A percentile compares a stretch with the other conserved stretches of the same genome.
Evolutionary conservation across 2,329 filamentous ascomycete genomes (phyloP).

Genomic region (Celoporthe dispersa): DNA sequence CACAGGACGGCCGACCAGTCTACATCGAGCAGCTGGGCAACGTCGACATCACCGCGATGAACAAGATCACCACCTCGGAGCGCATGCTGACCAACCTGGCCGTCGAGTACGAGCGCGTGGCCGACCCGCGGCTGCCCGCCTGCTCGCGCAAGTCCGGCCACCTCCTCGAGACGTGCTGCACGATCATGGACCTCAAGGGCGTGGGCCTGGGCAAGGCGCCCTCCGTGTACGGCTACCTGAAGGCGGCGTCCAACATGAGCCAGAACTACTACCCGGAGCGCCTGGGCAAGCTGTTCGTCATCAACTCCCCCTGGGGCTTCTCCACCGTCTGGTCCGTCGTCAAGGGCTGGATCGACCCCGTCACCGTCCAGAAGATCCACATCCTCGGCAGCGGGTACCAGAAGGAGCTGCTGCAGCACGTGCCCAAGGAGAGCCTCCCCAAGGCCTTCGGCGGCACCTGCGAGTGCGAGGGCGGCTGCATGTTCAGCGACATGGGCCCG

Average conservation of each 20-base stretch:
- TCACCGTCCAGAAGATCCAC: conserved; percentile 95
- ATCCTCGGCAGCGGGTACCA: conserved; percentile 83
- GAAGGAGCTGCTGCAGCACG: conserved; percentile 80
- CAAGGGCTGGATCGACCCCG: conserved; percentile 94
- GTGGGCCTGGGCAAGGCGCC: conserved; percentile 81
- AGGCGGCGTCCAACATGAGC: conserved; percentile 82
- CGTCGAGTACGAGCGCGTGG: conserved; percentile 95
- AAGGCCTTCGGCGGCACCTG: conserved; percentile 84
- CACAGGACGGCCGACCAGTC: conserved; percentile 88
- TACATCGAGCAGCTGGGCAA: conserved; percentile 97
- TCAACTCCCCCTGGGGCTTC: conserved; percentile 98
- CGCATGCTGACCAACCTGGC: conserved; percentile 97
- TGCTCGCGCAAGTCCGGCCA: conserved; percentile 90
- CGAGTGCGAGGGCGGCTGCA: conserved; percentile 80
- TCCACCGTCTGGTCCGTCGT: conserved; percentile 81
- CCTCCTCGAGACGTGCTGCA: conserved; percentile 96
- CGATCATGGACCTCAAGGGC: conserved; percentile 96
- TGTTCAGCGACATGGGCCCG: conserved; percentile 85
- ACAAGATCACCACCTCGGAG: conserved; percentile 89
- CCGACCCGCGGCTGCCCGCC: conserved; percentile 90
- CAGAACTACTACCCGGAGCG: conserved; percentile 99
- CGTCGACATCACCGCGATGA: conserved; percentile 87
- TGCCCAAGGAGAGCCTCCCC: conserved; percentile 89
- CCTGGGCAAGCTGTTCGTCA: conserved; percentile 92
- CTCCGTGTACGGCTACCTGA: conserved; percentile 87